phyloP scores from a whole-genome alignment of 352 stramenopile species.

The Lagenidium giganteum region DNA sequence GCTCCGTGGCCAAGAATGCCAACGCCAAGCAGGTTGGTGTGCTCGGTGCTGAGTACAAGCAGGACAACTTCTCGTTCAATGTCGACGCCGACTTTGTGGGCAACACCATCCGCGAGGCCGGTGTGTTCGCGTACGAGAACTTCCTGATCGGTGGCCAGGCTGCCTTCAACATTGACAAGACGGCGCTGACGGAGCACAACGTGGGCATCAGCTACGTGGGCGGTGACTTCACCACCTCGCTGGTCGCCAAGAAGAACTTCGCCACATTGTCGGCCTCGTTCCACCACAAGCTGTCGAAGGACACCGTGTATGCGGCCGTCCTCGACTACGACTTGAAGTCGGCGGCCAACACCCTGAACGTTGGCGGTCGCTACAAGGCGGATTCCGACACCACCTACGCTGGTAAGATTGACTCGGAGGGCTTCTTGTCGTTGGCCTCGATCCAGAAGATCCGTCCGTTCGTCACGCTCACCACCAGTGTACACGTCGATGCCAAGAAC shows the following conservation, averaged over 20 bases:
- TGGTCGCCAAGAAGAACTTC: conserved; percentile 84
- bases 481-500: conserved; percentile 84
- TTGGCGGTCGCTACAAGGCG: conserved; percentile 72
- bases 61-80: conserved; percentile 65
- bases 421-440: conserved; percentile 66
- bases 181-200: conserved; percentile 72
- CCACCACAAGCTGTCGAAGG: conserved; percentile 75
- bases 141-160: conserved; percentile 64
- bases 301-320: conserved; percentile 71
- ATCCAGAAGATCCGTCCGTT: conserved; percentile 78
- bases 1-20: conserved; percentile 71
- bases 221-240: conserved; percentile 57
- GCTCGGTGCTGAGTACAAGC: conserved; percentile 77
- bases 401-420: conserved; percentile 81
- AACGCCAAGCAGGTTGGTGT: conserved; percentile 65
- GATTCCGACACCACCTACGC: conserved; percentile 74
- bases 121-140: conserved; percentile 51
- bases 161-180: conserved; percentile 82
- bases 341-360: conserved; percentile 69
- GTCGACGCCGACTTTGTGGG: conserved; percentile 70
- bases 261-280: conserved; percentile 69
- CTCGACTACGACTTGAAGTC: conserved; percentile 85
- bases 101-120: conserved; percentile 57
- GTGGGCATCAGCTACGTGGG: conserved; percentile 67
- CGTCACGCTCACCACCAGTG: conserved; percentile 68